These are phyloP conservation scores for Psilocybe mexicana DNA, from an alignment of 1,284 basidiomycete genomes.

Conservation along the genomic window DNA sequence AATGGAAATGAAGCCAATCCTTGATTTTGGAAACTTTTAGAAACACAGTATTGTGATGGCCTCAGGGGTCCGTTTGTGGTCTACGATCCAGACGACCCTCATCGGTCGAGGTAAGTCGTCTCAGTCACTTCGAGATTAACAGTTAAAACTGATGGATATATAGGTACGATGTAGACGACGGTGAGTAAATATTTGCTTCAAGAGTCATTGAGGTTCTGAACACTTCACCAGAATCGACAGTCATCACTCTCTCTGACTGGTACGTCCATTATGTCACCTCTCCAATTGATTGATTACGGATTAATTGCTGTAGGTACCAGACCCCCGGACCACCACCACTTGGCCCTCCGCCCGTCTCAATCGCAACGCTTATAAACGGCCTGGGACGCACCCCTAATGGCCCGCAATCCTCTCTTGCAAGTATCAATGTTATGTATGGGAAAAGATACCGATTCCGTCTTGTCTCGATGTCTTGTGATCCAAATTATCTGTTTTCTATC, in stretches of 20 bases:
- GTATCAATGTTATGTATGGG: slow-evolving; percentile 27
- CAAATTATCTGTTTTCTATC: slow-evolving; percentile 37
- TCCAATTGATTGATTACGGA: background rate
- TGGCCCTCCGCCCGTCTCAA: slow-evolving; percentile 17
- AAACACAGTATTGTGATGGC: slow-evolving; percentile 44
- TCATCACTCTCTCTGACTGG: slow-evolving; percentile 37
- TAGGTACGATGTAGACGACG: background rate
- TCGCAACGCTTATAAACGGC: slow-evolving; percentile 39
- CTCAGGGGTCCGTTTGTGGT: slow-evolving; percentile 49
- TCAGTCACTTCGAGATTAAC: background rate
- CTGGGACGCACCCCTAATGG: slow-evolving; percentile 36
- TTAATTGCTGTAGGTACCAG: background rate
- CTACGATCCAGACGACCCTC: slow-evolving; percentile 48
- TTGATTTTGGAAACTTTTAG: slow-evolving; percentile 11
- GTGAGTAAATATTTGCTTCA: background rate
- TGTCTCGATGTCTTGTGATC: slow-evolving; percentile 42
- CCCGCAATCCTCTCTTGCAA: slow-evolving; percentile 28
- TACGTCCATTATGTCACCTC: slow-evolving; percentile 17
- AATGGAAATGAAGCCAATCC: background rate
- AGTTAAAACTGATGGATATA: background rate
- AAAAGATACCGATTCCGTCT: slow-evolving; percentile 51
- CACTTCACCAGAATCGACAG: slow-evolving; percentile 22
- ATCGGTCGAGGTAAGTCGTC: slow-evolving; percentile 26
- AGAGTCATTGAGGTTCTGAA: no score
- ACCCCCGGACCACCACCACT: slow-evolving; percentile 9